These are phyloP conservation scores for Atractiella rhizophila DNA, from an alignment of 768 basidiomycete species.

Conservation along the genomic window DNA sequence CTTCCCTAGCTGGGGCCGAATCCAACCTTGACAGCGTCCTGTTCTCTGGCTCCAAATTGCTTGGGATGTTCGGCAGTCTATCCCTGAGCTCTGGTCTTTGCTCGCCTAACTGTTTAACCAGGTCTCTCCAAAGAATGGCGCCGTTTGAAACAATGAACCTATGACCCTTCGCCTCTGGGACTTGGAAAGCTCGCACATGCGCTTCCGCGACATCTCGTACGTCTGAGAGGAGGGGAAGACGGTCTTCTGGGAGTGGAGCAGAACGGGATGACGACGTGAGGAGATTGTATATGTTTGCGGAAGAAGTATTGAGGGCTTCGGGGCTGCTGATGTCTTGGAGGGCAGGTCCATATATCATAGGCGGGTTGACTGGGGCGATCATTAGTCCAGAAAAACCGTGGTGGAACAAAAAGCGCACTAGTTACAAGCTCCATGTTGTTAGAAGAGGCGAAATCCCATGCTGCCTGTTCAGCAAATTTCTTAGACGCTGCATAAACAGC, in stretches of 20 bases:
- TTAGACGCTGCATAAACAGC: not conserved
- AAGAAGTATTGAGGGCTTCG: constrained; percentile 13
- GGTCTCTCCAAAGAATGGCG: constrained; percentile 15
- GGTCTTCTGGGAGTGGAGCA: constrained; percentile 6
- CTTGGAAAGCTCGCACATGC: constrained; percentile 8
- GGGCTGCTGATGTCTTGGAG: constrained; percentile 6
- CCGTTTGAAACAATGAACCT: constrained; percentile 13
- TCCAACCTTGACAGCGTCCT: constrained; percentile 11
- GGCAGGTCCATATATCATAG: constrained; percentile 17
- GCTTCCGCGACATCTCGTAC: constrained; percentile 12
- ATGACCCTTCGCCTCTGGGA: constrained; percentile 3
- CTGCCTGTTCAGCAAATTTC: constrained; percentile 15
- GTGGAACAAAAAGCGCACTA: not conserved
- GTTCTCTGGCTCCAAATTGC: constrained; percentile 1
- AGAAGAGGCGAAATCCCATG: constrained; percentile 12
- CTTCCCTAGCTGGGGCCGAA: constrained; percentile 4
- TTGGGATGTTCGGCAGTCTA: constrained; percentile 8
- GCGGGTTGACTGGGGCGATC: constrained; percentile 8
- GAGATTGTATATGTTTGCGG: constrained; percentile 11
- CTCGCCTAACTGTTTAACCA: not conserved
- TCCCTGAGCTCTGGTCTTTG: constrained; percentile 3
- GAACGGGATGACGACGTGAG: constrained; percentile 9
- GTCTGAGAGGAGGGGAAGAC: constrained; percentile 12
- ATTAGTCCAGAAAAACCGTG: not conserved
- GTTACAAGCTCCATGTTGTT: too few relatives aligned